These are phyloP conservation scores for Ustilago curta DNA, from an alignment of 1,284 basidiomycete genomes.

Conservation along the genomic window DNA sequence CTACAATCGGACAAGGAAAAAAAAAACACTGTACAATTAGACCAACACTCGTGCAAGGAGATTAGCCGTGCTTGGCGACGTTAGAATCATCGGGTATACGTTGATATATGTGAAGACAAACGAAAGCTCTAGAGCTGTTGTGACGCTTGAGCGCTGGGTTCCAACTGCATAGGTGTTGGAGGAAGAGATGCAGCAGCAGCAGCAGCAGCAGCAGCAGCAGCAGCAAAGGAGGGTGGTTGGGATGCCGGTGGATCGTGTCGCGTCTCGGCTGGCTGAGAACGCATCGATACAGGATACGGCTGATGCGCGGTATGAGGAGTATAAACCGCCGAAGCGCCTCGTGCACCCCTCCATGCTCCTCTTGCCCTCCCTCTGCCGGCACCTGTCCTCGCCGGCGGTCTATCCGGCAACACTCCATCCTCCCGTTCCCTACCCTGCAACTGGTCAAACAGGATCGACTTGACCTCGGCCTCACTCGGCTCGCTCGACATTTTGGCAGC, in stretches of 20 bases:
- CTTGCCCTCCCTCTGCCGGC: slow-evolving; percentile 17
- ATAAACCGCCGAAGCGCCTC: slow-evolving; percentile 27
- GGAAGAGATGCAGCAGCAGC: slow-evolving; percentile 27
- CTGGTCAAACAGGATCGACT: slow-evolving; percentile 21
- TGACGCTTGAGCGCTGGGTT: background rate
- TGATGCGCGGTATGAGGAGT: slow-evolving; percentile 26
- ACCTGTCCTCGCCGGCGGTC: slow-evolving; percentile 22
- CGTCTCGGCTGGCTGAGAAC: background rate
- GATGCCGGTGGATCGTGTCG: background rate
- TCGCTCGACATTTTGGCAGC: slow-evolving; percentile 25
- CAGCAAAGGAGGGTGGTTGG: slow-evolving; percentile 24
- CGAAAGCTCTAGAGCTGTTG: background rate
- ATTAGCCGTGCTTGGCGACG: background rate
- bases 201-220: slow-evolving; percentile 22
- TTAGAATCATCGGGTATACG: background rate
- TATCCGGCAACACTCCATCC: slow-evolving; percentile 27
- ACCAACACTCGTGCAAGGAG: background rate
- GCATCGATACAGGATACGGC: slow-evolving; percentile 5
- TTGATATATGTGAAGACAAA: too few relatives aligned
- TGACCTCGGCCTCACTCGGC: slow-evolving; percentile 23
- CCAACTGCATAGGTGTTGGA: background rate
- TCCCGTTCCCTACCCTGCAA: slow-evolving; percentile 16
- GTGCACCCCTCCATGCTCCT: slow-evolving; percentile 12
- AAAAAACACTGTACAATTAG: background rate
- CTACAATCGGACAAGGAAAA: background rate